These are phyloP conservation scores for Quercus parvula DNA, from an alignment of 306 rosid species.

Conservation along the genomic window DNA sequence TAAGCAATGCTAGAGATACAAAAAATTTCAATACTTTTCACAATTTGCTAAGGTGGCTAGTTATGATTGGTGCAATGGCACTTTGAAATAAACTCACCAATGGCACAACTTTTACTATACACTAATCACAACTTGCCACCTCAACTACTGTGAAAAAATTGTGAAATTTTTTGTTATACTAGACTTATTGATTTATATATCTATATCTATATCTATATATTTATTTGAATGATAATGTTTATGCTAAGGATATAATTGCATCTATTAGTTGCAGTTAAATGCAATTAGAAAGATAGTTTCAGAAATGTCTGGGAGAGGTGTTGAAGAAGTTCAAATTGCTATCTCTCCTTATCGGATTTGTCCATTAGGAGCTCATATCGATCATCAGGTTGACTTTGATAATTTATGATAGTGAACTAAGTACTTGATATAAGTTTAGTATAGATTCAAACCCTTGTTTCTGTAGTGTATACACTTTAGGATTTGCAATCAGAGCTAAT, in stretches of 20 bases:
- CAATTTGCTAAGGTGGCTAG: no score
- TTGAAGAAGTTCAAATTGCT: constrained; percentile 59
- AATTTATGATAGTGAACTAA: constrained; percentile 5
- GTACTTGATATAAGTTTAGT: background rate
- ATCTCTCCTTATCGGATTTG: constrained; percentile 96
- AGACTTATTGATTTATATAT: no score
- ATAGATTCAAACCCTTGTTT: background rate
- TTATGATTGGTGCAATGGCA: no score
- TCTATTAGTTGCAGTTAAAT: constrained; percentile 48
- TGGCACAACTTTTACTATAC: no score
- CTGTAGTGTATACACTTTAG: no score
- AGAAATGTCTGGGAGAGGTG: constrained; percentile 49
- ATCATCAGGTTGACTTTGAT: constrained; percentile 73
- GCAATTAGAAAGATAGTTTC: constrained; percentile 52
- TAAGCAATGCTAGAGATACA: no score
- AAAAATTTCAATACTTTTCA: no score
- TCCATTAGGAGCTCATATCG: constrained; percentile 96
- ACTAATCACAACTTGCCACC: no score
- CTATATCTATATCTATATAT: background rate
- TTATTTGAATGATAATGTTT: background rate
- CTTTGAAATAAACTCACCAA: no score
- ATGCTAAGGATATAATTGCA: constrained; percentile 6
- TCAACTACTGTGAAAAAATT: no score
- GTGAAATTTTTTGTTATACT: no score
- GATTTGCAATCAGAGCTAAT: background rate